Percentiles rank a stretch among this genome's conserved stretches.
Conservation (phyloP, 192 early-diverging fungal species). For the Backusella mclennaniae region DNA sequence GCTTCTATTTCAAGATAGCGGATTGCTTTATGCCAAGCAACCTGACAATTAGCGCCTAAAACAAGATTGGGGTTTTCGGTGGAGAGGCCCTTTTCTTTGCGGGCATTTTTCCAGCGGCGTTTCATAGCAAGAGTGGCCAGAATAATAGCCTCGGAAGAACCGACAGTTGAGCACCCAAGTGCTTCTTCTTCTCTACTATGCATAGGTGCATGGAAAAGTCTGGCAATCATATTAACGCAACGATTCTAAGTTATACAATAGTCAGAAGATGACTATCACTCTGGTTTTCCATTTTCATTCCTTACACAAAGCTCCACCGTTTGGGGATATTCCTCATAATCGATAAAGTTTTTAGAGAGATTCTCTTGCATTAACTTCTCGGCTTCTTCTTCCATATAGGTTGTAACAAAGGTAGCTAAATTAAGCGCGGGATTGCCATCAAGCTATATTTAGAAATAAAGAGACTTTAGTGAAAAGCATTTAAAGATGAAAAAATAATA, state of each 20-base stretch:
- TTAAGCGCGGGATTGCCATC: slow-evolving; percentile 79
- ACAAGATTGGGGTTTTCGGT: slow-evolving; percentile 74
- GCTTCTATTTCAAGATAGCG: slow-evolving; percentile 40
- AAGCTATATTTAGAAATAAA: slow-evolving; percentile 43
- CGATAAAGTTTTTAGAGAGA: slow-evolving; percentile 70
- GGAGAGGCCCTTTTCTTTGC: slow-evolving; percentile 61
- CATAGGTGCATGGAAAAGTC: slow-evolving; percentile 38
- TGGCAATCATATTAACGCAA: slow-evolving; percentile 45
- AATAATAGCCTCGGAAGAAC: slow-evolving; percentile 80
- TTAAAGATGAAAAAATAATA: background rate
- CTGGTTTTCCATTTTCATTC: background rate
- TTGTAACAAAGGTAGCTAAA: slow-evolving; percentile 75
- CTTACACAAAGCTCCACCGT: slow-evolving; percentile 42
- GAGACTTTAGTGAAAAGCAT: background rate
- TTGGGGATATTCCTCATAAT: slow-evolving; percentile 48
- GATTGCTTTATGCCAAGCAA: slow-evolving; percentile 24
- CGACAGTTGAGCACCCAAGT: slow-evolving; percentile 70
- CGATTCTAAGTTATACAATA: slow-evolving; percentile 24
- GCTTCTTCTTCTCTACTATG: slow-evolving; percentile 38
- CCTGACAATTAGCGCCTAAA: slow-evolving; percentile 77
- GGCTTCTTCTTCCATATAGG: slow-evolving; percentile 63
- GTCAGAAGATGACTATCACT: background rate
- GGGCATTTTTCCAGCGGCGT: slow-evolving; percentile 65
- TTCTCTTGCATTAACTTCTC: slow-evolving; percentile 76
- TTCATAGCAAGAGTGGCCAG: slow-evolving; percentile 78